Conservation (phyloP, 2,329 filamentous ascomycete species). For the Trichoderma pleuroti region DNA sequence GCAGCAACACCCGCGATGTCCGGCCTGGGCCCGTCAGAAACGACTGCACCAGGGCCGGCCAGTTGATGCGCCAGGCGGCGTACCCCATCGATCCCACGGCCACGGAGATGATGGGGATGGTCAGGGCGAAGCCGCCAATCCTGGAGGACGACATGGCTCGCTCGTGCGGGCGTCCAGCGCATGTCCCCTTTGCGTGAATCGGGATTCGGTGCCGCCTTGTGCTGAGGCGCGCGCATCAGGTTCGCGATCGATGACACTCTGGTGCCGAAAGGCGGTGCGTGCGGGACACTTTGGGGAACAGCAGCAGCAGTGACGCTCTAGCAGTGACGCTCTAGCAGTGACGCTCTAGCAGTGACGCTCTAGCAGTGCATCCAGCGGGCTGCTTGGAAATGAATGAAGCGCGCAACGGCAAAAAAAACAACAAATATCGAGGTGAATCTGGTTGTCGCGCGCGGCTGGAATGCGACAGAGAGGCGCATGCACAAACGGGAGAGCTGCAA, state of each 20-base stretch:
- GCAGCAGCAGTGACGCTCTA: constrained; percentile 26
- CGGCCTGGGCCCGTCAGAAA: constrained; percentile 55
- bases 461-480: constrained; percentile 3
- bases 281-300: constrained; percentile 32
- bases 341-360: constrained; percentile 31
- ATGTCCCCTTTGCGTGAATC: background rate
- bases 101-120: constrained; percentile 40
- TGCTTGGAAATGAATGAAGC: background rate
- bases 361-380: constrained; percentile 29
- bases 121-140: constrained; percentile 33
- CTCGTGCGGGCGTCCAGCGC: background rate
- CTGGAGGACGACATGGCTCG: constrained; percentile 25
- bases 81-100: constrained; percentile 44
- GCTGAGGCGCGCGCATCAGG: background rate
- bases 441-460: constrained; percentile 6
- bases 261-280: constrained; percentile 42
- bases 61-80: constrained; percentile 45
- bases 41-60: constrained; percentile 34
- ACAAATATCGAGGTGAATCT: background rate
- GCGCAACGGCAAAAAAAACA: background rate
- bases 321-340: constrained; percentile 20
- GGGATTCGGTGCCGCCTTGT: background rate
- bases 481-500: background rate
- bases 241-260: constrained; percentile 31
- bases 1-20: constrained; percentile 49